Conservation (phyloP, 805 yeast species). For the Ogataea pilisensis region DNA sequence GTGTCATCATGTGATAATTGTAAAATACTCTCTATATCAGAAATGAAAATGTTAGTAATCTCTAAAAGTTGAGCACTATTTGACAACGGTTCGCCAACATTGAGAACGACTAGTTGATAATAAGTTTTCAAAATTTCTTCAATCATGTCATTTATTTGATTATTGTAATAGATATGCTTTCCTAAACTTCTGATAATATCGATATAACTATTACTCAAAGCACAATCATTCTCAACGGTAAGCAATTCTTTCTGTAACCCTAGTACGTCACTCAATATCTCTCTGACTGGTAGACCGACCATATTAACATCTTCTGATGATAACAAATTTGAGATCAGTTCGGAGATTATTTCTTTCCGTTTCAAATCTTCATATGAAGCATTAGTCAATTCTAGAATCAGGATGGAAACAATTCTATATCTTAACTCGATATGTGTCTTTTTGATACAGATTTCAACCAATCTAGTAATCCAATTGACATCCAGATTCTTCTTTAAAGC, state of each 20-base stretch:
- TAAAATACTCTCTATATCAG: constrained; percentile 26
- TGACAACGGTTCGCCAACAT: constrained; percentile 9
- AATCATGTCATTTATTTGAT: constrained; percentile 80
- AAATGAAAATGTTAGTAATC: constrained; percentile 18
- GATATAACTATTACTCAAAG: constrained; percentile 43
- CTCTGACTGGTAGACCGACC: constrained; percentile 84
- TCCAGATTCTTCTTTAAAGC: constrained; percentile 29
- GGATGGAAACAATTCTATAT: constrained; percentile 24
- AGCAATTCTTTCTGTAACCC: constrained; percentile 38
- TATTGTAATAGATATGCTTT: constrained; percentile 76
- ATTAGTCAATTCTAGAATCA: constrained; percentile 55
- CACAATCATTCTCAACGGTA: constrained; percentile 18
- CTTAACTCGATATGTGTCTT: constrained; percentile 54
- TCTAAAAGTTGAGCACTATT: constrained; percentile 16
- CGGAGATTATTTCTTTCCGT: constrained; percentile 19
- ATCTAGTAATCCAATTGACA: constrained; percentile 47
- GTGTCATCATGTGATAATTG: constrained; percentile 25
- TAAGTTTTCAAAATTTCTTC: constrained; percentile 55
- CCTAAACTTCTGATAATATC: constrained; percentile 66
- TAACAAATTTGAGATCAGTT: constrained; percentile 45
- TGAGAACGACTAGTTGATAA: constrained; percentile 27
- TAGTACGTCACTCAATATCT: constrained; percentile 59
- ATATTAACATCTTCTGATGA: constrained; percentile 69
- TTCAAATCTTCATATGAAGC: constrained; percentile 7
- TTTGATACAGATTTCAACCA: constrained; percentile 62